Base-by-base conservation (phyloP, 208 protist genomes). In the Trypanosomatidae sp. region DNA sequence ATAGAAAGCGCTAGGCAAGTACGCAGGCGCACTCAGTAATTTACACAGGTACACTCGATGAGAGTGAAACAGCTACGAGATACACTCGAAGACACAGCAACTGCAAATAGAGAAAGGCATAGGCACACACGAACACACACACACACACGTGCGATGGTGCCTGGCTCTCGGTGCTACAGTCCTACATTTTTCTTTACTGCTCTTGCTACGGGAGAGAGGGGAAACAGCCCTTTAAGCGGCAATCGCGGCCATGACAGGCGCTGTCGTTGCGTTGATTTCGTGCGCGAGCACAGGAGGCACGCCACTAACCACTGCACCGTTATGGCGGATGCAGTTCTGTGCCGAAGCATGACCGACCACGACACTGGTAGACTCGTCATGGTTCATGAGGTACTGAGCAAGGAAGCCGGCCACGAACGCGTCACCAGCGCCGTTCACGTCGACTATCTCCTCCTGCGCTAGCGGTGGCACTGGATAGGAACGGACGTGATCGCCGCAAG, bases 341-440 rank as follows among this genome's bases (percentile, higher is more conserved):
- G 95, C 92, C 1, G 88, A 70, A 13, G 81, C 91, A 65, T 98
- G 87, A 36, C 92, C 97, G 6, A 92, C 87, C 10, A 73, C 49
- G 19, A 97, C 91, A n/a, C 83, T 86, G 7, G 55, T 30, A 12
- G 89, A 44, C 43, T 84, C 79, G 60, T 84, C 79, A 13, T 52
- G 47, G 55, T 76, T 75, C 30, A 68, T 64, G 39, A 87, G 36
- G 62, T 98, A 91, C 62, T 93, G 84, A 49, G 95, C 76, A 0
- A 99, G 77, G 87, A 99, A 99, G 58, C 98, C 98, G 64, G 94
- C 98, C 25, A 98, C 97, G 79, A 99, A 99, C n/a, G 94, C 87
- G 76, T 99, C 98, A 49, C 98, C 98, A 36, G 98, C 98, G 71
- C 98, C 98, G 75, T 99, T 99, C 30, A 94, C 82, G 74, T 99